Evolutionary conservation across 139 green algal genomes (phyloP).

Genomic region (Tetratostichococcus sp.): DNA sequence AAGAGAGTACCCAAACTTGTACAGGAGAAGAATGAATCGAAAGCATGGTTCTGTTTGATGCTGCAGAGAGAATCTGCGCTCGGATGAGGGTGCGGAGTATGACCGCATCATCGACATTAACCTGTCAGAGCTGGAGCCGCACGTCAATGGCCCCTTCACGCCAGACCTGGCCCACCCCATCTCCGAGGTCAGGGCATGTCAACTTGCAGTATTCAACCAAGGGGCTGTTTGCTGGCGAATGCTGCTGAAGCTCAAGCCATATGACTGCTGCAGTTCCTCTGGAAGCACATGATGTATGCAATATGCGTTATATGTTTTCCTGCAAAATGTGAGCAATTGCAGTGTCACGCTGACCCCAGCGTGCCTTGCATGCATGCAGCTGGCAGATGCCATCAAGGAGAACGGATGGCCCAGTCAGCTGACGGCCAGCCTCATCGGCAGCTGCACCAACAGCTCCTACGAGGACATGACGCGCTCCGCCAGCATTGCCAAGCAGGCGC

Average conservation of each 20-base stretch:
- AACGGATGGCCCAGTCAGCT: constrained; percentile 74
- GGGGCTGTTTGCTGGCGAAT: too few relatives aligned
- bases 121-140: constrained; percentile 82
- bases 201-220: too few relatives aligned
- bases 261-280: too few relatives aligned
- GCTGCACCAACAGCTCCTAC: constrained; percentile 91
- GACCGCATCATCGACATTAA: constrained; percentile 96
- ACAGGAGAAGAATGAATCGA: too few relatives aligned
- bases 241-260: too few relatives aligned
- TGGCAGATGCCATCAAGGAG: constrained; percentile 65
- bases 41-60: too few relatives aligned
- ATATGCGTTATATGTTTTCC: too few relatives aligned
- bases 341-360: too few relatives aligned
- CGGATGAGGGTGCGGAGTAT: constrained; percentile 79
- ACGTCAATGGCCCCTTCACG: constrained; percentile 93
- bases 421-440: constrained; percentile 86
- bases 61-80: constrained; percentile 59
- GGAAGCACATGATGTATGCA: too few relatives aligned
- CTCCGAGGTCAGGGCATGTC: constrained; percentile 25
- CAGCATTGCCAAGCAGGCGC: constrained; percentile 74
- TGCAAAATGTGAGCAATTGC: too few relatives aligned
- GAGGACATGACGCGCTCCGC: constrained; percentile 91
- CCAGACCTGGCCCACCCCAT: constrained; percentile 85
- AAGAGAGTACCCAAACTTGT: too few relatives aligned
- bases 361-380: constrained; percentile 26